Base-by-base conservation (phyloP, 768 basidiomycete species). In the Russula sp. region DNA sequence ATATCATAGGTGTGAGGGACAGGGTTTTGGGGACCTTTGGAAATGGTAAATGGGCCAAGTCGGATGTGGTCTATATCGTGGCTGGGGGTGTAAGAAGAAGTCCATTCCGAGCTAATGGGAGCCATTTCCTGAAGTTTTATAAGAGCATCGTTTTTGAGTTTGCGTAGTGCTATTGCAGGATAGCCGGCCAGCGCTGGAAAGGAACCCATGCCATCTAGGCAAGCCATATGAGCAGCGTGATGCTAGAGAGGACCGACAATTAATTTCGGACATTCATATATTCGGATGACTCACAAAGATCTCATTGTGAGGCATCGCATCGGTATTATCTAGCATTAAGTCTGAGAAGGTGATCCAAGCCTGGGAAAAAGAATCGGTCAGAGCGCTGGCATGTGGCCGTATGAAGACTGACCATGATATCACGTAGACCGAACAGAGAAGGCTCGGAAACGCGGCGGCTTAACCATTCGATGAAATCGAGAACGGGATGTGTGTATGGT, bases 291-390 rank as follows among this genome's bases (percentile, higher is more conserved):
- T 79, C 68, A 93, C 92, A 69, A 92, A 95, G 32, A 90, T 78
- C 59, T 84, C 81, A 63, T 76, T 67, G 0, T 71, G 58, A 20
- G 76, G 65, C 63, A 86, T 76, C 11, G 65, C 58, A 34, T 74
- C 66, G 35, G 67, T 69, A 35, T 72, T 68, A 34, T 69, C 68
- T 58, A 79, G 78, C 36, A 81, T 76, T 3, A 80, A 73, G 73
- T 96, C 94, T 9, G 85, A 83, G 72, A 99, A 98, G n/a, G 77
- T 75, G 6, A 94, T 85, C 97, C 97, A 98, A 2, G 92, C 89
- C 94, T 97, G 42, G 25, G 59, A 9, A 35, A 41, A 50, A 56
- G 13, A 48, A 35, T 38, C 52, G 11, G 36, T 53, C 60, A 45
- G 10, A 22, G 13, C 20, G 42, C 51, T 32, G 34, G 20, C 11